A percentile compares a stretch with the other conserved stretches of the same genome.
Evolutionary conservation across 257 asterid genomes (phyloP).

Genomic region (Gentiana dahurica): DNA sequence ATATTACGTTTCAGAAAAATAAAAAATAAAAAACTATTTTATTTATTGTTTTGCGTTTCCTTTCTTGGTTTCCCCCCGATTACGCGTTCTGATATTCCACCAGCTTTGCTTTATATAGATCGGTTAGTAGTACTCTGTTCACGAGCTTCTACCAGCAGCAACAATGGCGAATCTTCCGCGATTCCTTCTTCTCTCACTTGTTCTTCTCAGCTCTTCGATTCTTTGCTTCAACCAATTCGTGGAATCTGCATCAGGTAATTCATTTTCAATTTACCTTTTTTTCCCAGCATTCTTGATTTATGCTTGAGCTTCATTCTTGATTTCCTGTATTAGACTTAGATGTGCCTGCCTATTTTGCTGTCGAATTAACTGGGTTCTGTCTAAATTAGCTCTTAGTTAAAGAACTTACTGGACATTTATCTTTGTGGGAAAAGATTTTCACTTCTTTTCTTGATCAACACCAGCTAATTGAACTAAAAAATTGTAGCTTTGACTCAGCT

Average conservation of each 20-base stretch:
- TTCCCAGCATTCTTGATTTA: conserved; percentile 7
- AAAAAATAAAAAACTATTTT: too few relatives aligned
- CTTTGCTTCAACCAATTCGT: conserved; percentile 19
- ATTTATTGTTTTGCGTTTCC: too few relatives aligned
- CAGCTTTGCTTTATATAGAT: background rate
- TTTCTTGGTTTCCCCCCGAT: too few relatives aligned
- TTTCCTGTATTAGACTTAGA: background rate
- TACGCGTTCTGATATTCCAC: too few relatives aligned
- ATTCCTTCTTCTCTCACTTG: conserved; percentile 44
- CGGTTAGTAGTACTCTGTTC: background rate
- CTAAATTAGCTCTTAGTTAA: background rate
- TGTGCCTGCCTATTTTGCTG: background rate
- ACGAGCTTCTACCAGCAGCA: conserved; percentile 7
- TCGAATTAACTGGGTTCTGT: conserved; percentile 4
- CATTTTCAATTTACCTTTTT: background rate
- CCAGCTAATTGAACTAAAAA: too few relatives aligned
- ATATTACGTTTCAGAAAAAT: too few relatives aligned
- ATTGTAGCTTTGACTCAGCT: too few relatives aligned
- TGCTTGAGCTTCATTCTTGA: conserved; percentile 10
- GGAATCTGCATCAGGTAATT: conserved; percentile 50
- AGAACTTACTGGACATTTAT: too few relatives aligned
- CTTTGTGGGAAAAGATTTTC: too few relatives aligned
- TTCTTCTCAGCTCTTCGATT: conserved; percentile 28
- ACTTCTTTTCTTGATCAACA: too few relatives aligned
- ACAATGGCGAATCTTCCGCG: conserved; percentile 47